Evolutionary conservation across 2,329 filamentous ascomycete species (phyloP).

Genomic region (Pseudocercospora crystallina): DNA sequence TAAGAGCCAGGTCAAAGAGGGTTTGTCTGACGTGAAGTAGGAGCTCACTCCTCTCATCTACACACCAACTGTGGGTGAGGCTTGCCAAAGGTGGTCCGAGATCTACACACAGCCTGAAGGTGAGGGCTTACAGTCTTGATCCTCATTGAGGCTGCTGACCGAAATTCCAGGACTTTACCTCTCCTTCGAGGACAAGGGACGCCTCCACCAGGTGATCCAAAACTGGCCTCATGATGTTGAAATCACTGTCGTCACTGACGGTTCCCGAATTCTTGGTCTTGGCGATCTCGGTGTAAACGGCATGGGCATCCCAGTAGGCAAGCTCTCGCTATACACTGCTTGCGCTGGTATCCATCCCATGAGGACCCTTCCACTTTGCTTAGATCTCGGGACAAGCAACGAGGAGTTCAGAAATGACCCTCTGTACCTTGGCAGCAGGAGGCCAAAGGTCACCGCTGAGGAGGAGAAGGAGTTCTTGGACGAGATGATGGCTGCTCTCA

Average conservation of each 20-base stretch:
- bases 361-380: conserved; percentile 60
- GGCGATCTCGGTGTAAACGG: conserved; percentile 96
- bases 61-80: conserved; percentile 89
- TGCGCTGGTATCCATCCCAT: conserved; percentile 91
- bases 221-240: conserved; percentile 96
- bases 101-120: conserved; percentile 94
- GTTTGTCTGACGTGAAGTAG: conserved; percentile 38
- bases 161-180: conserved; percentile 70
- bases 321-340: conserved; percentile 90
- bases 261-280: conserved; percentile 86
- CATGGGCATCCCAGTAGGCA: conserved; percentile 97
- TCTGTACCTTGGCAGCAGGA: conserved; percentile 87
- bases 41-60: conserved; percentile 83
- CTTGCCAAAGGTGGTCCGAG: conserved; percentile 93
- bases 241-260: conserved; percentile 96
- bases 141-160: neutral
- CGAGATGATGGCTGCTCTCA: conserved; percentile 91
- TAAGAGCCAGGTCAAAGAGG: neutral
- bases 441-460: conserved; percentile 72
- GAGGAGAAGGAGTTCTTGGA: conserved; percentile 92
- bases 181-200: conserved; percentile 89
- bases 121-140: conserved; percentile 29
- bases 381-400: conserved; percentile 65
- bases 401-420: conserved; percentile 69
- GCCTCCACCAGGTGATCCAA: conserved; percentile 80